A percentile compares a stretch with the other conserved stretches of the same genome.
Conservation (phyloP, 345 rosid species). For the Ceriops decandra region DNA sequence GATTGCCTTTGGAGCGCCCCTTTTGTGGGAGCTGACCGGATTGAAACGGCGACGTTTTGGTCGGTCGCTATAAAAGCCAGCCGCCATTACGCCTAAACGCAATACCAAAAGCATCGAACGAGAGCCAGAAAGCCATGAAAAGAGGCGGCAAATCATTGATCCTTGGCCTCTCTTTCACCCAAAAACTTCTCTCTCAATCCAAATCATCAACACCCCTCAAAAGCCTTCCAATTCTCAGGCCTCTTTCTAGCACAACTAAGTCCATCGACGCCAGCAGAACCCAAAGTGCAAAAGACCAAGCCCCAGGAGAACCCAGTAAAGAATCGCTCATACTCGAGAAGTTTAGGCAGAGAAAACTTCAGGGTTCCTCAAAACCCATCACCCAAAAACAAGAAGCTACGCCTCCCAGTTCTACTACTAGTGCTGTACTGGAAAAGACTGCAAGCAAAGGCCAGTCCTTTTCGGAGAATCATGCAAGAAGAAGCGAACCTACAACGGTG, state of each 20-base stretch:
- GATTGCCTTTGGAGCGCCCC: too few species aligned
- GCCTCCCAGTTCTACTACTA: not conserved
- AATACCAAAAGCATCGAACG: too few species aligned
- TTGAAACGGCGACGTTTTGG: too few species aligned
- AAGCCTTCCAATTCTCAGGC: slow-evolving; percentile 6
- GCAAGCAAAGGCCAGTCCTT: not conserved
- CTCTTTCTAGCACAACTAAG: slow-evolving; percentile 10
- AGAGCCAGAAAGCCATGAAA: slow-evolving; percentile 4
- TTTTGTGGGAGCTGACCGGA: too few species aligned
- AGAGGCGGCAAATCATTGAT: slow-evolving; percentile 14
- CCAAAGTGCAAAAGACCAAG: not conserved
- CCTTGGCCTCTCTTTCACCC: not conserved
- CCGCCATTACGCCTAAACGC: too few species aligned
- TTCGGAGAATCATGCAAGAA: too few species aligned
- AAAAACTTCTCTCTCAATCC: slow-evolving; percentile 16
- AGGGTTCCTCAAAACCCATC: not conserved
- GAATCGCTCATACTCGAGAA: slow-evolving; percentile 10
- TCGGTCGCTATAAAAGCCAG: too few species aligned
- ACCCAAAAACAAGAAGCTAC: not conserved
- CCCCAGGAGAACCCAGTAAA: not conserved
- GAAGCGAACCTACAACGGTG: not conserved
- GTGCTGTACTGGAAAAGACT: not conserved
- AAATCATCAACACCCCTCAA: slow-evolving; percentile 13
- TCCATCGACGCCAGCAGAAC: not conserved
- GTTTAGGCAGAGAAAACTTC: slow-evolving; percentile 15